Evolutionary conservation across 2,329 filamentous ascomycete species (phyloP).

Genomic region (Penicillium polonicum): DNA sequence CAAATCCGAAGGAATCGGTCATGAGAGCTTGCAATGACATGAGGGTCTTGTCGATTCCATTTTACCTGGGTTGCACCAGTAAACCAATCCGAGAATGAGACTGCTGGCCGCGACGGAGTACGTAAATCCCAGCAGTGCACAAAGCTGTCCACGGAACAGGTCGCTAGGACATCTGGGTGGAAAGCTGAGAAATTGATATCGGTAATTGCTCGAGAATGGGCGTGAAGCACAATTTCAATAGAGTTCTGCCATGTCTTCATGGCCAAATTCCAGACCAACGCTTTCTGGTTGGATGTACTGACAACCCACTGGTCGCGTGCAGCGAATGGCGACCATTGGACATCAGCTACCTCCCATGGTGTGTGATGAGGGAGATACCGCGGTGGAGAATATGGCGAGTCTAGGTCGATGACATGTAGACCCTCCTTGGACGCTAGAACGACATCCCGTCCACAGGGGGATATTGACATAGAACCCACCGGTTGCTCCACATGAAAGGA

Average conservation of each 20-base stretch:
- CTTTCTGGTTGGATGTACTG: slow-evolving; percentile 91
- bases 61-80: slow-evolving; percentile 94
- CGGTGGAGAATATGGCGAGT: slow-evolving; percentile 83
- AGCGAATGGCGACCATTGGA: slow-evolving; percentile 95
- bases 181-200: slow-evolving; percentile 96
- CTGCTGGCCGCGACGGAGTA: slow-evolving; percentile 66
- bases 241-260: slow-evolving; percentile 69
- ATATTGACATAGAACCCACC: slow-evolving; percentile 89
- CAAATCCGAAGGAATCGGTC: slow-evolving; percentile 85
- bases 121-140: slow-evolving; percentile 91
- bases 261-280: slow-evolving; percentile 88
- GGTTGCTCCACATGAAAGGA: slow-evolving; percentile 76
- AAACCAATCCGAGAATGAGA: slow-evolving; percentile 89
- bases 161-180: slow-evolving; percentile 83
- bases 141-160: slow-evolving; percentile 89
- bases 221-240: slow-evolving; percentile 85
- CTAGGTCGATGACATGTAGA: slow-evolving; percentile 86
- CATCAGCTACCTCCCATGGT: slow-evolving; percentile 93
- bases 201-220: slow-evolving; percentile 83
- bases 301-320: slow-evolving; percentile 88
- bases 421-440: slow-evolving; percentile 88
- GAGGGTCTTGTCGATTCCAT: slow-evolving; percentile 83
- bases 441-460: slow-evolving; percentile 84
- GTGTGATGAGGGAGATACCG: slow-evolving; percentile 81
- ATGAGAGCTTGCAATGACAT: slow-evolving; percentile 86